A percentile compares a stretch with the other conserved stretches of the same genome.
Conservation (phyloP, 2,329 filamentous ascomycete genomes). For the Emmonsiellopsis sp. region DNA sequence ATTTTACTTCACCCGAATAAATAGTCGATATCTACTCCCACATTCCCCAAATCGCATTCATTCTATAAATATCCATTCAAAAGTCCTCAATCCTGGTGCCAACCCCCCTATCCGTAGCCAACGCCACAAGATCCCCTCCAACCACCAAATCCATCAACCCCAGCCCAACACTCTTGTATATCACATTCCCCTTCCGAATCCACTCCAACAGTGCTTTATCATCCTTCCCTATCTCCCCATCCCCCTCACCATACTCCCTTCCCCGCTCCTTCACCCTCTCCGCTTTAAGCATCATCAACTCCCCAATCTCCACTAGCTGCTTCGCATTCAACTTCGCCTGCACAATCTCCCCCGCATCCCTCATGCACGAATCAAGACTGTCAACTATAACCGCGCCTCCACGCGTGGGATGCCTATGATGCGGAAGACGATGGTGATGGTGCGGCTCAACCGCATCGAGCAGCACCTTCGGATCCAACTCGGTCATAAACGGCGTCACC, state of each 20-base stretch:
- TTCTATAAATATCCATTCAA: slow-evolving; percentile 12
- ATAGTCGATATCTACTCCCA: background rate
- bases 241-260: background rate
- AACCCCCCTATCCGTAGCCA: slow-evolving; percentile 47
- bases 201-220: slow-evolving; percentile 45
- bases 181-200: slow-evolving; percentile 54
- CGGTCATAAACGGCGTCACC: slow-evolving; percentile 65
- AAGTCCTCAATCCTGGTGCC: slow-evolving; percentile 42
- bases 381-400: slow-evolving; percentile 54
- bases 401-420: slow-evolving; percentile 43
- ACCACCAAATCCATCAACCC: slow-evolving; percentile 61
- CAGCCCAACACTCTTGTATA: slow-evolving; percentile 61
- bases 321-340: slow-evolving; percentile 62
- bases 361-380: slow-evolving; percentile 67
- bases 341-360: slow-evolving; percentile 80
- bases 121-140: slow-evolving; percentile 46
- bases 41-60: background rate
- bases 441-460: slow-evolving; percentile 46
- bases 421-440: slow-evolving; percentile 26
- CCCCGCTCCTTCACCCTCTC: slow-evolving; percentile 22
- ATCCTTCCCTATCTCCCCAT: slow-evolving; percentile 7
- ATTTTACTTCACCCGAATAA: no score
- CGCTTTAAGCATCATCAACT: slow-evolving; percentile 57
- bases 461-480: slow-evolving; percentile 70
- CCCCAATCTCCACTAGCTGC: slow-evolving; percentile 79